Evolutionary conservation across 2,329 filamentous ascomycete genomes (phyloP).

Genomic region (Onygena corvina): DNA sequence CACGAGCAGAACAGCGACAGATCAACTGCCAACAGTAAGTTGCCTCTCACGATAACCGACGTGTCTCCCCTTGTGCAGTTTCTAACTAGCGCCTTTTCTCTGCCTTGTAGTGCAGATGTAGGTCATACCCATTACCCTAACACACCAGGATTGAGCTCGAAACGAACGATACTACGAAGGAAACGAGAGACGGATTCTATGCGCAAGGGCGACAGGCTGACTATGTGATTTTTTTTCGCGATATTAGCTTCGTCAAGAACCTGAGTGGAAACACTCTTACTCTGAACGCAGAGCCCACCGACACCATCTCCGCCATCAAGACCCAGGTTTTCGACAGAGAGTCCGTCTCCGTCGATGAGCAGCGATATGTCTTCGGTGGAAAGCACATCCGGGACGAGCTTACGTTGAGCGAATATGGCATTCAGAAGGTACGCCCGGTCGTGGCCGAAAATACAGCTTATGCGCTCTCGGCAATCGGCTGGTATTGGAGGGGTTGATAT

Average conservation of each 20-base stretch:
- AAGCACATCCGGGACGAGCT: constrained; percentile 49
- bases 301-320: constrained; percentile 62
- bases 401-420: constrained; percentile 44
- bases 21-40: constrained; percentile 38
- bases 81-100: constrained; percentile 38
- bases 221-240: constrained; percentile 12
- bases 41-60: constrained; percentile 4
- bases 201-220: neutral
- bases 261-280: constrained; percentile 64
- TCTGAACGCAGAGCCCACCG: constrained; percentile 54
- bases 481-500: neutral
- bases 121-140: constrained; percentile 34
- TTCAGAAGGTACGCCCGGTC: constrained; percentile 53
- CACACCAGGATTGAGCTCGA: constrained; percentile 12
- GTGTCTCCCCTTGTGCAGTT: constrained; percentile 8
- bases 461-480: neutral
- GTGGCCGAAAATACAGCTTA: constrained; percentile 38
- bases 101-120: constrained; percentile 72
- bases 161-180: constrained; percentile 19
- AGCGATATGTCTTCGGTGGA: constrained; percentile 58
- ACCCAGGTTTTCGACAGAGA: constrained; percentile 73
- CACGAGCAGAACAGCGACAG: constrained; percentile 21
- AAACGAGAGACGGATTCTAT: constrained; percentile 15
- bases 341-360: constrained; percentile 58
- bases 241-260: constrained; percentile 57